Evolutionary conservation across 257 asterid genomes (phyloP).

Genomic region (Solanum lignicaule): DNA sequence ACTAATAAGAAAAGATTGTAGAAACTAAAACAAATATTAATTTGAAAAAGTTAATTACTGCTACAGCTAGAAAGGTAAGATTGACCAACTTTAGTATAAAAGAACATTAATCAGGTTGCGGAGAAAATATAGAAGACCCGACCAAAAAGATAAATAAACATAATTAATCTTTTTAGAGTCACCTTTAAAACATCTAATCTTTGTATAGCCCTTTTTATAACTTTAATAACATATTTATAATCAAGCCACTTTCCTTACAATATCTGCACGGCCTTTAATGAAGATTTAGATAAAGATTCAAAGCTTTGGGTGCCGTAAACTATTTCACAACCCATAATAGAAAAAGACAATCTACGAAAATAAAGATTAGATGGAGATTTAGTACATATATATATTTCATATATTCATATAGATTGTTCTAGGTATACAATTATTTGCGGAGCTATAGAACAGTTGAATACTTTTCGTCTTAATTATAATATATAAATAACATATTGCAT

Average conservation of each 20-base stretch:
- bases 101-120: not conserved
- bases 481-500: not conserved
- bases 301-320: not conserved
- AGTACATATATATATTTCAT: not conserved
- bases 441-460: not conserved
- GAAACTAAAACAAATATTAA: not conserved
- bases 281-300: slow-evolving; percentile 1
- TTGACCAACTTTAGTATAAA: not conserved
- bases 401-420: not conserved
- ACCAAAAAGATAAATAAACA: slow-evolving; percentile 9
- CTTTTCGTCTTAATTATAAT: not conserved
- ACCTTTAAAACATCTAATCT: slow-evolving; percentile 14
- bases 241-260: slow-evolving; percentile 4
- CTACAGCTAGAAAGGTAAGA: not conserved
- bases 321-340: not conserved
- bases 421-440: not conserved
- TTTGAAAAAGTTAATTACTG: not conserved
- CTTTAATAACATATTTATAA: not conserved
- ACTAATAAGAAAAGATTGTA: not conserved
- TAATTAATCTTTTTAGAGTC: slow-evolving; percentile 9
- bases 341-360: not conserved
- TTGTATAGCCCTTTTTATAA: not conserved
- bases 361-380: not conserved
- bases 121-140: not conserved
- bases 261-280: slow-evolving; percentile 21